Conservation (phyloP, 179 eudicot species). For the Dionaea muscipula region DNA sequence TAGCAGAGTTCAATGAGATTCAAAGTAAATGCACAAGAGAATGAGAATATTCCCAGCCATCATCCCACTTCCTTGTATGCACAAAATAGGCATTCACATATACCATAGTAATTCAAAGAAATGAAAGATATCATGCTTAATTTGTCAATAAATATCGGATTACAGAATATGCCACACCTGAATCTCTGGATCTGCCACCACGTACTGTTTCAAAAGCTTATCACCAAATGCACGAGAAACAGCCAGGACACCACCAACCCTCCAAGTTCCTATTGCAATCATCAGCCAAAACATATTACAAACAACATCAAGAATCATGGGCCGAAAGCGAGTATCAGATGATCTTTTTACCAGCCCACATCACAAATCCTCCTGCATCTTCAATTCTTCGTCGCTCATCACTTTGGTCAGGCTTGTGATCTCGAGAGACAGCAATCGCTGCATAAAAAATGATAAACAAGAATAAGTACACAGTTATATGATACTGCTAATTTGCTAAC, state of each 20-base stretch:
- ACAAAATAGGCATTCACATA: neutral
- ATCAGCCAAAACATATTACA: slow-evolving; percentile 1
- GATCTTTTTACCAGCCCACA: slow-evolving; percentile 81
- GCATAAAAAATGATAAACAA: slow-evolving; percentile 9
- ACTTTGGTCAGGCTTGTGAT: slow-evolving; percentile 98
- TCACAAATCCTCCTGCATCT: slow-evolving; percentile 97
- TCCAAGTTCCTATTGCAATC: slow-evolving; percentile 68
- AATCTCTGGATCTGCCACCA: slow-evolving; percentile 96
- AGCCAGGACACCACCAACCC: slow-evolving; percentile 99
- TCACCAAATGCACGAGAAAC: slow-evolving; percentile 99
- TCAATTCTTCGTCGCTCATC: slow-evolving; percentile 95
- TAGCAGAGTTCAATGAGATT: too few relatives aligned
- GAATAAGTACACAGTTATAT: too few relatives aligned
- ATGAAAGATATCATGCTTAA: neutral
- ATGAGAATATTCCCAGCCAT: neutral
- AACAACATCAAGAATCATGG: neutral
- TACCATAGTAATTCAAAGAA: neutral
- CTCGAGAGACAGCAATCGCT: slow-evolving; percentile 99
- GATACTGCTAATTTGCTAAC: too few relatives aligned
- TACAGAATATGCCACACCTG: slow-evolving; percentile 33
- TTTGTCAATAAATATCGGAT: neutral
- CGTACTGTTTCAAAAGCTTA: slow-evolving; percentile 85
- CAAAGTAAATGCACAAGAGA: neutral
- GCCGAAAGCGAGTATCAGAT: too few relatives aligned
- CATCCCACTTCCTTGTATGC: neutral